phyloP scores from a whole-genome alignment of 345 rosid species.

The Gossypium stocksii region DNA sequence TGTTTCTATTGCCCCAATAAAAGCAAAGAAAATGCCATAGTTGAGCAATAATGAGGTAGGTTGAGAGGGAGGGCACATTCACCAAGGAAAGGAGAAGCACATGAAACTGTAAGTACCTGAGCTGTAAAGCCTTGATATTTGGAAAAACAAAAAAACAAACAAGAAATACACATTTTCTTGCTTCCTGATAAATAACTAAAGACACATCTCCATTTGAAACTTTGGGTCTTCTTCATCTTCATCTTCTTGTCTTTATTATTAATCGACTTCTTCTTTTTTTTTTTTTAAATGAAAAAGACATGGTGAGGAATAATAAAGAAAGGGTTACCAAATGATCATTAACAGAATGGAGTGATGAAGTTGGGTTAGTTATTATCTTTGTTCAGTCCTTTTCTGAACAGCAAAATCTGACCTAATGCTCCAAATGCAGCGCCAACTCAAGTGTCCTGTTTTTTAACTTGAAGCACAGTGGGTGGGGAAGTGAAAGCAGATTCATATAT shows the following conservation, averaged over 20 bases:
- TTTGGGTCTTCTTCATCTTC: conserved; percentile 3
- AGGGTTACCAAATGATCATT: not conserved
- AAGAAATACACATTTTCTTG: conserved; percentile 3
- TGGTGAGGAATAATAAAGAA: not conserved
- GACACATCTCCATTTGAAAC: conserved; percentile 7
- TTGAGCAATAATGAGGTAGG: conserved; percentile 5
- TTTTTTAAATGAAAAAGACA: not conserved
- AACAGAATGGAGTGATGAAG: not conserved
- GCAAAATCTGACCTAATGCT: not conserved
- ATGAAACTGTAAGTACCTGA: not conserved
- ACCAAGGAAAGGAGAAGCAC: conserved; percentile 8
- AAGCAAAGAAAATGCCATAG: not conserved
- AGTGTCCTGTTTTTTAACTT: not conserved
- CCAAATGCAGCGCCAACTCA: not conserved
- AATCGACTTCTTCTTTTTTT: not conserved
- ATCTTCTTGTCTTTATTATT: not conserved
- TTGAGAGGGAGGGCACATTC: not conserved
- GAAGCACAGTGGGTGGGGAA: not conserved
- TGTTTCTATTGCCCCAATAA: not conserved
- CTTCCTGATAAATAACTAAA: conserved; percentile 8
- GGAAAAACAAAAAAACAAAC: not conserved
- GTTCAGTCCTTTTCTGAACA: not conserved
- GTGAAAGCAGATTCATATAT: no score
- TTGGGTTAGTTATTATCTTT: not conserved
- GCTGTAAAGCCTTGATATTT: conserved; percentile 22